Percentiles rank a stretch among this genome's conserved stretches.
Evolutionary conservation across 2,329 filamentous ascomycete species (phyloP).

Genomic region (Myriosclerotinia scirpicola): DNA sequence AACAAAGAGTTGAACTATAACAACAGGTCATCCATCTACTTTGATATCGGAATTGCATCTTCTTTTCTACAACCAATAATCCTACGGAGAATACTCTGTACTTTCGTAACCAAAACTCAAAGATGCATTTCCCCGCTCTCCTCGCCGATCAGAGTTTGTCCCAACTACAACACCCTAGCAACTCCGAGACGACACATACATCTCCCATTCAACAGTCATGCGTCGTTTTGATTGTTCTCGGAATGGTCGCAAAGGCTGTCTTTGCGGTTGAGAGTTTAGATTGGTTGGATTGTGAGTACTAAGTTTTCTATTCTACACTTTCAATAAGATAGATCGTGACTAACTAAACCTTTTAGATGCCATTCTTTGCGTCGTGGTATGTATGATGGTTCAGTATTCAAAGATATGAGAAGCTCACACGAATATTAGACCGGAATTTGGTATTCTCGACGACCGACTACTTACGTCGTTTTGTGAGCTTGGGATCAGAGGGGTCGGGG

Average conservation of each 20-base stretch:
- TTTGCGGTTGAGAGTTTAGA: conserved; percentile 11
- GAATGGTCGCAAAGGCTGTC: neutral
- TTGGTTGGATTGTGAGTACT: conserved; percentile 12
- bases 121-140: conserved; percentile 17
- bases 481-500: no score
- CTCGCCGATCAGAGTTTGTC: conserved; percentile 3
- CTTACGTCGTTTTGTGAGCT: conserved; percentile 15
- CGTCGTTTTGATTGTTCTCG: neutral
- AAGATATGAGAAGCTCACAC: neutral
- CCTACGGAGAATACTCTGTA: neutral
- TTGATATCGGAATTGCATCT: neutral
- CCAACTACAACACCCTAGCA: conserved; percentile 1
- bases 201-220: conserved; percentile 5
- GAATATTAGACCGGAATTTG: conserved; percentile 4
- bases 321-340: neutral
- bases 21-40: neutral
- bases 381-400: neutral
- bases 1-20: neutral
- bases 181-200: neutral
- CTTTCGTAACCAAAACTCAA: neutral
- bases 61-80: neutral
- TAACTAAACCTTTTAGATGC: neutral
- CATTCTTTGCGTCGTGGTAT: conserved; percentile 6
- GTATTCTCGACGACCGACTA: conserved; percentile 16
- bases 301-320: neutral